A percentile compares a stretch with the other conserved stretches of the same genome.
phyloP scores from a whole-genome alignment of 2,329 filamentous ascomycete genomes.

The Cladosporium austrohemisphaericum region DNA sequence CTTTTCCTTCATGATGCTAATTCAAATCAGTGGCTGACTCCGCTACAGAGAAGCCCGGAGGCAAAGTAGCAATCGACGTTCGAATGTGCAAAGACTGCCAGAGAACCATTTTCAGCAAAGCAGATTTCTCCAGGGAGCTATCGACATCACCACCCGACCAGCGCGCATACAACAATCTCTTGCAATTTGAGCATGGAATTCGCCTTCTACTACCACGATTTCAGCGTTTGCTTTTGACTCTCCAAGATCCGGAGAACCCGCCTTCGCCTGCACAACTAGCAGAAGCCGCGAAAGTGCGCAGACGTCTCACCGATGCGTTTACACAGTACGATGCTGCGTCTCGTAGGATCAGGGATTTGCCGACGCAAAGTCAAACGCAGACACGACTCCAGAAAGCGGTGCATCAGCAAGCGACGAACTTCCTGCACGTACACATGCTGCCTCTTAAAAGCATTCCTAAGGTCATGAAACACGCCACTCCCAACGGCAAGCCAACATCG shows the following conservation, averaged over 20 bases:
- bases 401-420: conserved; percentile 75
- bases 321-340: conserved; percentile 81
- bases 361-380: conserved; percentile 68
- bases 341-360: conserved; percentile 73
- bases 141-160: conserved; percentile 68
- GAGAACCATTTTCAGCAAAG: conserved; percentile 64
- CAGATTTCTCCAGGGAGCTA: conserved; percentile 72
- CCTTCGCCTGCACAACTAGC: conserved; percentile 68
- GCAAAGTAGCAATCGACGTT: conserved; percentile 69
- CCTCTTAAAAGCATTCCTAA: conserved; percentile 60
- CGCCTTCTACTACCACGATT: conserved; percentile 77
- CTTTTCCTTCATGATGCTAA: conserved; percentile 28
- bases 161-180: conserved; percentile 75
- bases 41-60: conserved; percentile 40
- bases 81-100: conserved; percentile 92
- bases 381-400: conserved; percentile 73
- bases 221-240: conserved; percentile 66
- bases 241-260: conserved; percentile 69
- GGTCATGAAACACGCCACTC: conserved; percentile 53
- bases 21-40: conserved; percentile 30
- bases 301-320: conserved; percentile 82
- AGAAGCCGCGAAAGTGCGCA: conserved; percentile 85
- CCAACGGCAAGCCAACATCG: conserved; percentile 38
- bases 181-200: conserved; percentile 86
- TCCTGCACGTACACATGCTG: conserved; percentile 86